Conservation (phyloP, 768 basidiomycete species). For the Xerocomellus dryophilus region DNA sequence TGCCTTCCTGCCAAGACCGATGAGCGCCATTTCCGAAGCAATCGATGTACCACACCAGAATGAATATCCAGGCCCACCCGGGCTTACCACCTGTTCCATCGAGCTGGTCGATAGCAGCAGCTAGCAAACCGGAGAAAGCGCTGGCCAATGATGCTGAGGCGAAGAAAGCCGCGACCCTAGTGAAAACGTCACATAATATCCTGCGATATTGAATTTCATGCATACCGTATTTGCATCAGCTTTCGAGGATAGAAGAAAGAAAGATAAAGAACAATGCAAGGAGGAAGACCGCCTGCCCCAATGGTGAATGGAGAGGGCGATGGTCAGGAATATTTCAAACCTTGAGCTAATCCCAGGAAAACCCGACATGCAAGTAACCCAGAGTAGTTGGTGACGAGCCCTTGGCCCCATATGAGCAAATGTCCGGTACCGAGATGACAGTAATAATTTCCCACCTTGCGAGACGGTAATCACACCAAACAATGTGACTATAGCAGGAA, state of each 20-base stretch:
- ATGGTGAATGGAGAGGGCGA: background rate
- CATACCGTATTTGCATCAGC: slow-evolving; percentile 23
- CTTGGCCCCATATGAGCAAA: slow-evolving; percentile 24
- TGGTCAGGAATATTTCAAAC: slow-evolving; percentile 25
- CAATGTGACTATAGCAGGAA: background rate
- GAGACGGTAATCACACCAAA: background rate
- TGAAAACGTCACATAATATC: background rate
- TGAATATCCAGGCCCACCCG: slow-evolving; percentile 65
- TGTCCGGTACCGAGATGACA: background rate
- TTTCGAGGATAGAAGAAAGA: slow-evolving; percentile 45
- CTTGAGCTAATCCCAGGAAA: slow-evolving; percentile 57
- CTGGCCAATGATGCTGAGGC: slow-evolving; percentile 50
- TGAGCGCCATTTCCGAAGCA: background rate
- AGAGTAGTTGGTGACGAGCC: slow-evolving; percentile 47
- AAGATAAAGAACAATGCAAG: slow-evolving; percentile 55
- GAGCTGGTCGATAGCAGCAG: slow-evolving; percentile 57
- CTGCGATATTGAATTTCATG: background rate
- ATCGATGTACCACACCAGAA: slow-evolving; percentile 34
- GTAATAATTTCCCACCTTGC: background rate
- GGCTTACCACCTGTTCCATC: slow-evolving; percentile 47
- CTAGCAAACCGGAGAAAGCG: slow-evolving; percentile 63
- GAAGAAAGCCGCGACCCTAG: slow-evolving; percentile 38
- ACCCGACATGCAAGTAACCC: slow-evolving; percentile 53
- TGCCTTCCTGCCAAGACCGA: slow-evolving; percentile 44
- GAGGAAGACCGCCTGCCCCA: slow-evolving; percentile 49